Conservation (phyloP, 2,329 filamentous ascomycete species). For the Pseudogymnoascus sp. region DNA sequence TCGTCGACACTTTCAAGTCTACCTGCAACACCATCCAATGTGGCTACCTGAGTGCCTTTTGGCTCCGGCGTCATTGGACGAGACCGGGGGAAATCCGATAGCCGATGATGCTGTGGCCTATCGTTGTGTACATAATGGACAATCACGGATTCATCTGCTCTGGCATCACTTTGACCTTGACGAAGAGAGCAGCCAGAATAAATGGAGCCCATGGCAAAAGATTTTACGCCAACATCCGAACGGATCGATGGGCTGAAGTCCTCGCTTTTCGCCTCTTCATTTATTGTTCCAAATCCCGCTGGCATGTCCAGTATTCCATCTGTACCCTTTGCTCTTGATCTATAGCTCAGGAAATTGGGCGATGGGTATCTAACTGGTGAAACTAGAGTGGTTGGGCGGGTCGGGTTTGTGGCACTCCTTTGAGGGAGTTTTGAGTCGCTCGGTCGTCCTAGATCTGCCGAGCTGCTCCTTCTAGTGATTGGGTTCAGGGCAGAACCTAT, state of each 20-base stretch:
- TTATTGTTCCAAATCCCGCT: not conserved
- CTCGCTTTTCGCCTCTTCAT: not conserved
- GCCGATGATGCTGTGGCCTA: slow-evolving; percentile 9
- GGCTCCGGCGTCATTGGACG: slow-evolving; percentile 3
- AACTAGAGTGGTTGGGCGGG: not conserved
- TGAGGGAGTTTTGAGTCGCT: not conserved
- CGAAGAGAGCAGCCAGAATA: not conserved
- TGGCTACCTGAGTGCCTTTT: not conserved
- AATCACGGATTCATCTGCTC: slow-evolving; percentile 20
- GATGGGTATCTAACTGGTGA: not conserved
- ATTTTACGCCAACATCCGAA: slow-evolving; percentile 1
- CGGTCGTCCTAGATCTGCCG: not conserved
- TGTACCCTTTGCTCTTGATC: not conserved
- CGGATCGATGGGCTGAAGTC: not conserved
- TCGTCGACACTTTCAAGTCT: not conserved
- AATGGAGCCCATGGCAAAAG: not conserved
- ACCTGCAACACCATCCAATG: not conserved
- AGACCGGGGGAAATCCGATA: not conserved
- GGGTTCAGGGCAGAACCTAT: slow-evolving; percentile 9
- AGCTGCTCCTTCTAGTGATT: not conserved
- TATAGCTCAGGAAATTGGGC: not conserved
- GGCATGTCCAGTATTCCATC: not conserved
- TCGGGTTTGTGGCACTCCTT: slow-evolving; percentile 2
- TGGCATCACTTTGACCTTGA: slow-evolving; percentile 12
- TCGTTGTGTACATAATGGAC: slow-evolving; percentile 22